Evolutionary conservation across 2,329 filamentous ascomycete species (phyloP), one percentile per base, ranked within the genome.

Genomic region (Chaetomium sp.): DNA sequence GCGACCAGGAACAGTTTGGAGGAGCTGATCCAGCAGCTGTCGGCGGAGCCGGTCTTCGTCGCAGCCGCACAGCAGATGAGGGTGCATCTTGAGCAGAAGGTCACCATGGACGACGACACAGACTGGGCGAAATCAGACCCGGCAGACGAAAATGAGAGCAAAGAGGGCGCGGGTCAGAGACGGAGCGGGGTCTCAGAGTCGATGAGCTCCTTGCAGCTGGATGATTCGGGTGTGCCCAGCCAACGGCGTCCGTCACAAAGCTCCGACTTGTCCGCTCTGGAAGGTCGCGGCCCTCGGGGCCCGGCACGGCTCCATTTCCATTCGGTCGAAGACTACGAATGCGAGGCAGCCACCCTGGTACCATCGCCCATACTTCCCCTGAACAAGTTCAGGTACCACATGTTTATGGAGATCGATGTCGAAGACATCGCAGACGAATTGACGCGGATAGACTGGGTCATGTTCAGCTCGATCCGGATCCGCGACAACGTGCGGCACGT

Each of bases 401-500:
- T 90, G 59, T 91, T 98, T 70, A 96, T 98, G 89, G 90, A 91
- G 42, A 89, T 90, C 27, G 84, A 90, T 1, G 90, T 96, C 60
- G 91, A 96, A 67, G 87, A 92, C 57, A 89, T 98, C 70, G 94
- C 94, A 19, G 89, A 90, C 65, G 95, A 99, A 76, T 85, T 99
- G 72, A 98, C 95, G 4, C 85, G 94, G 66, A 96, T 99, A 62
- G 95, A 99, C 78, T 98, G 94, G 94, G 88, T 96, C 76, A 95
- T 98, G 90, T 98, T 97, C 76, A 96, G 91, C 60, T 93, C 93
- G 1, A 97, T 98, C 67, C 88, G 92, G 29, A 91, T 96, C 62
- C 91, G 95, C 65, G 95, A 99, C 77, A 87, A 98, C 57, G 90
- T 98, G 50, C 90, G 95, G 4, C 91, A 97, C 74, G 93, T 97